Base-by-base conservation (phyloP, 768 basidiomycete species). In the Nidula microcarpa region DNA sequence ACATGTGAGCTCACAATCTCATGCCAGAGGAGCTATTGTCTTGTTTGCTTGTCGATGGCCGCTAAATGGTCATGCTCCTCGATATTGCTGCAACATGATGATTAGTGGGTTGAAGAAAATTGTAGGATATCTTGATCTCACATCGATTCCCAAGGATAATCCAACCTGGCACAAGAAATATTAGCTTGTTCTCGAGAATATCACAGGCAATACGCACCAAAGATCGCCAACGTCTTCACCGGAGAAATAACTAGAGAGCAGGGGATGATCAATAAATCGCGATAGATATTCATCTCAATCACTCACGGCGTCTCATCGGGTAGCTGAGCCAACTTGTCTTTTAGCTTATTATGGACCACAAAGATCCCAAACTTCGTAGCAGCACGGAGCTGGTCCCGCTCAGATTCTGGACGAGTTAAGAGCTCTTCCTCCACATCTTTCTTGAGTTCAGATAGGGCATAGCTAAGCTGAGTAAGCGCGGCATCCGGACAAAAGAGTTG, bases 261-360 rank as follows among this genome's bases (percentile, higher is more conserved):
- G 23, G 23, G 3, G 23, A 23, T 23, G 23, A 23, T 23, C 23
- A 23, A 23, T 23, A 23, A 23, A 23, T 23, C 23, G 23, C 23
- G 23, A 23, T 23, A 23, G 3, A 23, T 23, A 23, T 23, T 23
- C 23, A 23, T 23, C 23, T 41, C 11, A 56, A 39, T 16, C 23
- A 70, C 83, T 65, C 64, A 92, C 89, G 78, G 80, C 30, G 78
- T 75, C 54, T 82, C 81, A 1, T 74, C 60, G 2, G 94, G 90
- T 36, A 99, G 71, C 44, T 82, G 70, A 30, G 84, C 94, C 35
- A 85, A 65, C 73, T 99, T 99, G 33, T 77, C 74, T 72, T 98
- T 98, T 55, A 85, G 75, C 74, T 98, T 98, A 76, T 94, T 92
- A 71, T 94, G 91, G 23, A 95, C 91, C 46, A 98, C 96, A 63